Percentiles rank a stretch among this genome's conserved stretches.
Conservation (phyloP, 306 rosid species). For the Geum urbanum region DNA sequence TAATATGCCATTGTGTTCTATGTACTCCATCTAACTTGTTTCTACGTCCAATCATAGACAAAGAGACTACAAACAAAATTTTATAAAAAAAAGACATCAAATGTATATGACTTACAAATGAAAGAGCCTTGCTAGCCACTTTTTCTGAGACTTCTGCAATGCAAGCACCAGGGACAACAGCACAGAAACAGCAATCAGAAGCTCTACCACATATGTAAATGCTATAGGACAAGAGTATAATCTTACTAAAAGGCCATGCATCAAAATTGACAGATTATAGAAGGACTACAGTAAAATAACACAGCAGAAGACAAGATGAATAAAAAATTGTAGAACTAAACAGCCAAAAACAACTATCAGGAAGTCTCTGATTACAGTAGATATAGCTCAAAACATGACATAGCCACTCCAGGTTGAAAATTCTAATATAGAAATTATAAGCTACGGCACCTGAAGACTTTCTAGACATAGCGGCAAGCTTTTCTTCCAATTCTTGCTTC, state of each 20-base stretch:
- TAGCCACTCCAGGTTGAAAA: not conserved
- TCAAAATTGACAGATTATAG: slow-evolving; percentile 8
- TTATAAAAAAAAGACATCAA: not conserved
- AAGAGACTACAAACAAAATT: not conserved
- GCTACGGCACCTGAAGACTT: slow-evolving; percentile 51
- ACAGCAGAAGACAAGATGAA: not conserved
- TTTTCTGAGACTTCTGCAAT: slow-evolving; percentile 56
- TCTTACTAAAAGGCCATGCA: slow-evolving; percentile 3
- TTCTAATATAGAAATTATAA: not conserved
- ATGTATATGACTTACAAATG: slow-evolving; percentile 48
- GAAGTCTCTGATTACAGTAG: not conserved
- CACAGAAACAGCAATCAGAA: slow-evolving; percentile 24
- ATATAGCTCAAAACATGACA: not conserved
- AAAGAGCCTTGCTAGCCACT: slow-evolving; percentile 44
- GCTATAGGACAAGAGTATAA: not conserved
- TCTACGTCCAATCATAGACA: not conserved
- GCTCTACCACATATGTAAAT: slow-evolving; percentile 5
- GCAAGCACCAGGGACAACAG: slow-evolving; percentile 27
- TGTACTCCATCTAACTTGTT: not conserved
- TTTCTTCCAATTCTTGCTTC: slow-evolving; percentile 79
- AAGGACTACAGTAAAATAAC: slow-evolving; percentile 7
- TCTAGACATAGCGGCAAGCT: slow-evolving; percentile 46
- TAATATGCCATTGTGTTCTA: not conserved
- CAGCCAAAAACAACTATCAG: not conserved
- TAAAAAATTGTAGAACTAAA: not conserved